These are phyloP conservation scores for Starmerella apicola DNA, from an alignment of 805 yeast species.

Conservation along the genomic window DNA sequence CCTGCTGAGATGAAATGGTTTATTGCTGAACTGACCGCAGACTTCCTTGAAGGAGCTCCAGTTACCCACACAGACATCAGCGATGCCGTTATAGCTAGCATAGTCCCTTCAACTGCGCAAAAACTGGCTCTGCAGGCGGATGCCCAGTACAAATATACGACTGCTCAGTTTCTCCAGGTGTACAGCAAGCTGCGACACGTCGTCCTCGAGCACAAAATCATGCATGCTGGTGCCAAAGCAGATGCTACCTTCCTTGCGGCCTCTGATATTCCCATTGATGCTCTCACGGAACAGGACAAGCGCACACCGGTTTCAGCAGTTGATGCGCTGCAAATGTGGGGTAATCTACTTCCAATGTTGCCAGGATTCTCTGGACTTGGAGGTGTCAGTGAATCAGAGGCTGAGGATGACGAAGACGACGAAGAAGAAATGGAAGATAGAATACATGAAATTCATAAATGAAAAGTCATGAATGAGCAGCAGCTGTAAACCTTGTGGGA, in stretches of 20 bases:
- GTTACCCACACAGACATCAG: slow-evolving; percentile 21
- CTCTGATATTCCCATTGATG: not conserved
- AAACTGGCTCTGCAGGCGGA: slow-evolving; percentile 18
- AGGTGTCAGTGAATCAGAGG: not conserved
- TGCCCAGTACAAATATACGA: slow-evolving; percentile 21
- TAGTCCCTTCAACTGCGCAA: slow-evolving; percentile 19
- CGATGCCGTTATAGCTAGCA: slow-evolving; percentile 19
- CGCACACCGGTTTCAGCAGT: slow-evolving; percentile 11
- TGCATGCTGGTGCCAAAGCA: slow-evolving; percentile 15
- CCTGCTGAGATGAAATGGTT: slow-evolving; percentile 19
- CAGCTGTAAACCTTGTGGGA: too few relatives aligned
- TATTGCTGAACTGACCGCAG: slow-evolving; percentile 15
- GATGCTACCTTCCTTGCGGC: slow-evolving; percentile 13
- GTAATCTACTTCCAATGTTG: not conserved
- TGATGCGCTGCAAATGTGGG: slow-evolving; percentile 6
- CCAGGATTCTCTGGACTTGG: not conserved
- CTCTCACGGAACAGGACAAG: slow-evolving; percentile 3
- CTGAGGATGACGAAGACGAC: not conserved
- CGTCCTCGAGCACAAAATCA: slow-evolving; percentile 17
- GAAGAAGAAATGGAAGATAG: not conserved
- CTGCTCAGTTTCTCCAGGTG: slow-evolving; percentile 22
- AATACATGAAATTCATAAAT: not conserved
- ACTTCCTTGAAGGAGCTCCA: slow-evolving; percentile 8
- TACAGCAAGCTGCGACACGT: slow-evolving; percentile 19
- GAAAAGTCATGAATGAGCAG: not conserved